Percentiles rank a stretch among this genome's conserved stretches.
These are phyloP conservation scores for Cryptosporidium baileyi DNA, from an alignment of 169 alveolate species.

Conservation along the genomic window DNA sequence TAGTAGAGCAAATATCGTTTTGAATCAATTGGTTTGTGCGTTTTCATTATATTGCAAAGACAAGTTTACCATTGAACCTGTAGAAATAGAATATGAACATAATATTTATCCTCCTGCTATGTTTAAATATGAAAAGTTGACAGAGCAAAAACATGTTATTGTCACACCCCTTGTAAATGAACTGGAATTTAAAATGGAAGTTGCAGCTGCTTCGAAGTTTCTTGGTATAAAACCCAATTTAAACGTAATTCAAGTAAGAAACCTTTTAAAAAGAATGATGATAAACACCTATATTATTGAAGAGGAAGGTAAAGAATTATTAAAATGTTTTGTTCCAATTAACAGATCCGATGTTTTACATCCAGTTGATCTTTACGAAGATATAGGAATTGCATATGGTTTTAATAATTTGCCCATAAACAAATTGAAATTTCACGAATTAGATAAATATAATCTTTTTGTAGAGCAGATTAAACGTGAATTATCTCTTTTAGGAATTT, in stretches of 20 bases:
- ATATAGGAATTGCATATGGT: conserved; percentile 94
- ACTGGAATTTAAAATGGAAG: conserved; percentile 54
- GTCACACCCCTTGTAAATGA: conserved; percentile 11
- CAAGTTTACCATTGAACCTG: conserved; percentile 82
- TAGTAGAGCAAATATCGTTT: conserved; percentile 73
- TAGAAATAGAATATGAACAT: conserved; percentile 75
- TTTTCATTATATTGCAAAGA: conserved; percentile 84
- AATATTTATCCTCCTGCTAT: neutral
- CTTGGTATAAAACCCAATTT: conserved; percentile 46
- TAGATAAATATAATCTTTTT: conserved; percentile 3
- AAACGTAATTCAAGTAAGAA: neutral
- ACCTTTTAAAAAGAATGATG: conserved; percentile 77
- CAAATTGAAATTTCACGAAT: neutral
- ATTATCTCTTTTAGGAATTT: conserved; percentile 32
- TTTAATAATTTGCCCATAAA: conserved; percentile 80
- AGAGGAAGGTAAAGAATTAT: conserved; percentile 31
- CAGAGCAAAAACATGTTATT: neutral
- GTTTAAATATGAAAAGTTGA: neutral
- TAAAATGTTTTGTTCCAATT: conserved; percentile 84
- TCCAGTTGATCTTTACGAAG: conserved; percentile 96
- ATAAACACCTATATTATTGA: conserved; percentile 72
- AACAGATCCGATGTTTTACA: conserved; percentile 92
- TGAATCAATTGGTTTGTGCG: conserved; percentile 77
- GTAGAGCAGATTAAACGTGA: conserved; percentile 57
- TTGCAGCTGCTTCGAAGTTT: conserved; percentile 72